These are phyloP conservation scores for Aspergillus luchuensis DNA, from an alignment of 2,329 filamentous ascomycete genomes.

Conservation along the genomic window DNA sequence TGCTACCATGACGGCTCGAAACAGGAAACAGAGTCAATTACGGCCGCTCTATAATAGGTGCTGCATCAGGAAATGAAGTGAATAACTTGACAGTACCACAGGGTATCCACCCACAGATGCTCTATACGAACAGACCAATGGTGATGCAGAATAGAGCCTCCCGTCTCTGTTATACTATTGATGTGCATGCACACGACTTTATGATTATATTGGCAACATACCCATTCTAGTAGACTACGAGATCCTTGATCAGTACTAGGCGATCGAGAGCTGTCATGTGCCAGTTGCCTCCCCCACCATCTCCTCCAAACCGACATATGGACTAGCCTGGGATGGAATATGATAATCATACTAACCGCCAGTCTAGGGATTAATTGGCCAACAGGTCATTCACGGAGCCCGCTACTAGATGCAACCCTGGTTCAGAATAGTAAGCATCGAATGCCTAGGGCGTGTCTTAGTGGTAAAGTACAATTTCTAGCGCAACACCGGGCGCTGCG, in stretches of 20 bases:
- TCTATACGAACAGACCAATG: no score
- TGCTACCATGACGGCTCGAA: background rate
- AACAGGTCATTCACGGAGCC: background rate
- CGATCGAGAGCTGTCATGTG: constrained; percentile 1
- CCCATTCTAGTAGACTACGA: background rate
- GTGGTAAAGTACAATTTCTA: background rate
- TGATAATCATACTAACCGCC: background rate
- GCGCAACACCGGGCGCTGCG: background rate
- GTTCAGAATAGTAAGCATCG: background rate
- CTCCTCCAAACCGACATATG: background rate
- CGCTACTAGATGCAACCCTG: no score
- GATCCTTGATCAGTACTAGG: background rate
- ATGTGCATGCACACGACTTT: no score
- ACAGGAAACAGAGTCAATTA: background rate
- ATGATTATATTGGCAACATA: no score
- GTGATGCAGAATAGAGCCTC: no score
- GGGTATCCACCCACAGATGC: no score
- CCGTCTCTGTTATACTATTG: no score
- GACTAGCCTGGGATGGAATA: background rate
- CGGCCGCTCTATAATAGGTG: no score
- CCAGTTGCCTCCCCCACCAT: background rate
- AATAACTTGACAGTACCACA: no score
- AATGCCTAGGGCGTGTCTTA: background rate
- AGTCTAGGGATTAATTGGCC: background rate
- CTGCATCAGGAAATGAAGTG: no score